Evolutionary conservation across 805 yeast species (phyloP), one percentile per base, ranked within the genome.

Genomic region (Monosporozyma servazzii): DNA sequence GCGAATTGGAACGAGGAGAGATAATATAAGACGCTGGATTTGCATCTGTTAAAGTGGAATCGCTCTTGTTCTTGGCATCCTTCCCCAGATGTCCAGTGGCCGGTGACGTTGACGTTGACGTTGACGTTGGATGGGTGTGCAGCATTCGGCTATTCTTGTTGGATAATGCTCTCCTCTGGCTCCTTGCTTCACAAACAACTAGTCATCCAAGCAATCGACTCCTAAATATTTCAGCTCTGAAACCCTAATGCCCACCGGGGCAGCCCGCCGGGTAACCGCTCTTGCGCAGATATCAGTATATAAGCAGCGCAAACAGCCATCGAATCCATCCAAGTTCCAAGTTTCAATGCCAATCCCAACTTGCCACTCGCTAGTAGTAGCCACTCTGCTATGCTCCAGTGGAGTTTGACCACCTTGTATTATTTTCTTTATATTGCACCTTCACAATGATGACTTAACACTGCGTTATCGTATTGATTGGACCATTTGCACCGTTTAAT

Each of bases 401-500:
- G 13, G 13, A 33, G 36, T 37, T 37, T 37, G 17, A 2, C 15
- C 18, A 9, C 25, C 5, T 39, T 41, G 29, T 21, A 21, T 41
- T 18, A 9, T 39, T 39, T 18, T 9, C 15, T 21, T 15, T 45
- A n/a, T 27, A 23, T 7, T 4, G 3, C 13, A 18, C 20, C 21
- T 45, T 23, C 30, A 47, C 20, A 50, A 33, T 55, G 58, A 55
- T 55, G 64, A 61, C 54, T 53, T 56, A 54, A 47, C 58, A 65
- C 67, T 65, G 69, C 69, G 69, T 65, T 65, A 65, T 65, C 69
- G 69, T 65, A 56, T 65, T 64, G 68, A 64, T 25, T 21, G 27
- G 29, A n/a, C 44, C 27, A 41, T 11, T 21, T 41, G 44, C 29
- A 41, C 13, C 13, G 56, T 53, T 53, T 53, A 53, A 53, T 46